Base-by-base conservation (phyloP, 176 grass and related monocot species). In the Hsuehochloa calcarea region DNA sequence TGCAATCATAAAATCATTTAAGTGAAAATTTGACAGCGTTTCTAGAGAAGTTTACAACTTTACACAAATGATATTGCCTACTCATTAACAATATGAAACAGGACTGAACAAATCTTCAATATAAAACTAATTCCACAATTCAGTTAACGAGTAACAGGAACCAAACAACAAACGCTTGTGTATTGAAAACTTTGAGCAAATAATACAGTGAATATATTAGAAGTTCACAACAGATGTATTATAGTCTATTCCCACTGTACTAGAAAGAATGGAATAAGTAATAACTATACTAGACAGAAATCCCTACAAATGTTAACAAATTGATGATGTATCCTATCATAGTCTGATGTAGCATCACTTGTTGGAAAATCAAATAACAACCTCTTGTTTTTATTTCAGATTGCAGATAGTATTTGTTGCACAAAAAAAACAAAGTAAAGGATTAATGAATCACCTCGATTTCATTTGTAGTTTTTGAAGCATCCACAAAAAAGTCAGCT, bases 401-500 rank as follows among this genome's bases (percentile, higher is more conserved):
- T 31, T 23, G 7, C 22, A 31, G 8, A 29, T 10, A 60, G 27
- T 68, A 27, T 38, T 29, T 51, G 17, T 50, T 75, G 37, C 44
- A 68, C 22, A 80, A 62, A 49, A 62, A 49, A 54, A 41, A 22
- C n/a, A 54, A 59, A 0, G 0, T 19, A 60, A 60, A 60, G 1
- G n/a, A 83, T 45, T 44, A 37, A 58, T 73, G 34, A 87, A 27
- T 78, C 67, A 94, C 92, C 90, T 89, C 86, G 29, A 45, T 58
- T 43, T 79, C 60, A 40, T 72, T 78, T 78, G 72, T 82, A 37
- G 38, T 3, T n/a, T n/a, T n/a, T n/a, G n/a, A n/a, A n/a, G n/a
- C n/a, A n/a, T n/a, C n/a, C n/a, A n/a, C n/a, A 80, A 98, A 94
- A 89, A 98, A 94, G 19, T 91, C 91, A 74, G 93, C 75, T 34